Percentiles rank a stretch among this genome's conserved stretches.
These are phyloP conservation scores for Elasticomyces elasticus DNA, from an alignment of 495 filamentous ascomycete genomes.

Conservation along the genomic window DNA sequence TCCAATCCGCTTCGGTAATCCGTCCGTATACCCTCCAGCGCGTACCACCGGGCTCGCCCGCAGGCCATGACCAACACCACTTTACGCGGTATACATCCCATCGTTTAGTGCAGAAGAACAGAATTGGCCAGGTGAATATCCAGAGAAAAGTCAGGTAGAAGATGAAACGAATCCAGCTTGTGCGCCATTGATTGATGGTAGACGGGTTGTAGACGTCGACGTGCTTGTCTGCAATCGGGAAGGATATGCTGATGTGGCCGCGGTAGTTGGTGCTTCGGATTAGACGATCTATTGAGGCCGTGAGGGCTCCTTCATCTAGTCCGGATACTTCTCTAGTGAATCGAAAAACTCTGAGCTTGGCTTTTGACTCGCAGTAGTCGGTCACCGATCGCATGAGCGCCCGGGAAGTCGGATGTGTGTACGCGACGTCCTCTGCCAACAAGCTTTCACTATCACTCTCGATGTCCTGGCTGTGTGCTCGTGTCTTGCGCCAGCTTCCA, in stretches of 20 bases:
- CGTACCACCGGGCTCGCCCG: neutral
- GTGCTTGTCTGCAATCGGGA: conserved; percentile 40
- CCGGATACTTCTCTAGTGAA: conserved; percentile 42
- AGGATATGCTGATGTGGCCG: conserved; percentile 42
- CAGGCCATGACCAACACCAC: conserved; percentile 41
- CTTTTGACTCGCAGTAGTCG: conserved; percentile 41
- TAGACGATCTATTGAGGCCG: conserved; percentile 35
- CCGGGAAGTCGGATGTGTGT: too few species aligned
- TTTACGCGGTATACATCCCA: conserved; percentile 48
- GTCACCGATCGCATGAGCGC: conserved; percentile 47
- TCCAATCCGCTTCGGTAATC: conserved; percentile 25
- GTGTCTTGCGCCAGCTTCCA: conserved; percentile 22
- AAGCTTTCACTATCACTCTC: conserved; percentile 15
- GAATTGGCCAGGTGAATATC: conserved; percentile 52
- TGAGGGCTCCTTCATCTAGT: conserved; percentile 40
- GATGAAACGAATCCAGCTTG: conserved; percentile 46
- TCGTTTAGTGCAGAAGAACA: conserved; percentile 51
- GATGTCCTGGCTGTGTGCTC: conserved; percentile 23
- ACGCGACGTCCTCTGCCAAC: too few species aligned
- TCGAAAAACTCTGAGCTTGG: conserved; percentile 42
- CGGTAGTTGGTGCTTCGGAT: conserved; percentile 52
- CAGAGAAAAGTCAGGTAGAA: conserved; percentile 53
- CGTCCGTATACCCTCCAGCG: conserved; percentile 32
- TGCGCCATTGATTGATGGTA: conserved; percentile 46
- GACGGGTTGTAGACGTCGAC: conserved; percentile 48